A percentile compares a stretch with the other conserved stretches of the same genome.
These are phyloP conservation scores for Amanita rimosa DNA, from an alignment of 768 basidiomycete genomes.

Conservation along the genomic window DNA sequence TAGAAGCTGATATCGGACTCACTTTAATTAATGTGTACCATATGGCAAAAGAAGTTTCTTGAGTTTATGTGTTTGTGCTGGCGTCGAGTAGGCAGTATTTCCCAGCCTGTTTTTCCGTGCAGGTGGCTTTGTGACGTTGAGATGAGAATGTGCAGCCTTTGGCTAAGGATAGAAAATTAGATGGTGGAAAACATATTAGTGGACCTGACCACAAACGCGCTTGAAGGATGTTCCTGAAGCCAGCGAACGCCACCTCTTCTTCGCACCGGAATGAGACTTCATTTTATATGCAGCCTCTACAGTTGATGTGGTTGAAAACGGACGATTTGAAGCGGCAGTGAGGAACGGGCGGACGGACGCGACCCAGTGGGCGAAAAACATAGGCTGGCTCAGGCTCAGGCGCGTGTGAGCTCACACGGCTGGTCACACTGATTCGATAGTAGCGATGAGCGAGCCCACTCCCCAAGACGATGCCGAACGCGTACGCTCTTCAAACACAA, in stretches of 20 bases:
- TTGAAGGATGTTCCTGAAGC: constrained; percentile 59
- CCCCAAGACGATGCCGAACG: constrained; percentile 77
- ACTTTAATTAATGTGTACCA: constrained; percentile 23
- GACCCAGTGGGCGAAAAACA: constrained; percentile 11
- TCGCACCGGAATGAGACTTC: constrained; percentile 71
- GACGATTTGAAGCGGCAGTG: constrained; percentile 13
- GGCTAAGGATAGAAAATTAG: constrained; percentile 27
- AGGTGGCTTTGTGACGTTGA: constrained; percentile 58
- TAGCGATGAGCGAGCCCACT: constrained; percentile 28
- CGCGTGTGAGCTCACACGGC: too few species aligned
- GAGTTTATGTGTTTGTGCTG: constrained; percentile 52
- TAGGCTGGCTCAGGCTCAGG: constrained; percentile 2
- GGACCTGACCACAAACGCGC: constrained; percentile 37
- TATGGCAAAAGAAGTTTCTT: constrained; percentile 64
- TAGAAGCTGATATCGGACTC: not conserved
- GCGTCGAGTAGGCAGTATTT: constrained; percentile 53
- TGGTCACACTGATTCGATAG: not conserved
- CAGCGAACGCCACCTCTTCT: constrained; percentile 70
- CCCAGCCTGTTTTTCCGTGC: constrained; percentile 55
- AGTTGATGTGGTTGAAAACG: constrained; percentile 51
- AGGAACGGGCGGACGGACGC: not conserved
- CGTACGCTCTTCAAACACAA: constrained; percentile 26
- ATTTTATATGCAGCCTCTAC: constrained; percentile 60
- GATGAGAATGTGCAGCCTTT: constrained; percentile 61
- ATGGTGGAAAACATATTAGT: not conserved